Base-by-base conservation (phyloP, 805 yeast species). In the Pichia pseudocactophila region DNA sequence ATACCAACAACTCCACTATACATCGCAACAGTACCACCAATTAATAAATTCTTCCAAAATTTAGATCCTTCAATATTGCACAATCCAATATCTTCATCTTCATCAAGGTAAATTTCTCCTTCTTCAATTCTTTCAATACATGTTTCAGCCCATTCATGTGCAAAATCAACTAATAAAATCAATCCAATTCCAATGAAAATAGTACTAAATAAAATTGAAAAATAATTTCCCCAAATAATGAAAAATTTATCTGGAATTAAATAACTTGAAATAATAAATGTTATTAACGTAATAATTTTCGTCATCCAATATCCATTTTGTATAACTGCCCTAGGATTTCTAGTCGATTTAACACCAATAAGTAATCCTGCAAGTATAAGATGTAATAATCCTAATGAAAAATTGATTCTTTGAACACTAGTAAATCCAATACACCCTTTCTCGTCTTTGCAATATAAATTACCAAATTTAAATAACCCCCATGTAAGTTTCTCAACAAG, bases 111-210 rank as follows among this genome's bases (percentile, higher is more conserved):
- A 17, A 64, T 63, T 39, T 78, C 83, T 44, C 83, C 90, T 53
- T 80, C 78, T 58, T 92, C 97, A 34, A 92, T 86, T 53, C 87
- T 84, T 50, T 82, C 88, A 41, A 92, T 72, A 61, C 98, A 92
- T 7, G 83, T 84, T 55, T 92, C 99, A 0, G 97, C 97, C 96
- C 97, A 92, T 52, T 90, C 90, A 62, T 92, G 97, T 4, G 98
- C 97, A 70, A 87, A 92, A 62, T 92, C 98, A 27, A 92, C 97
- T 38, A 92, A 67, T 39, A 92, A 68, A 12, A 94, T 82, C 44
- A 92, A 71, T 1, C 98, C 98, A 47, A 92, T 85, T 13, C 92
- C 79, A 30, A 90, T 74, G 64, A 92, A 92, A 4, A 88, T 56
- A 3, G 90, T 82, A 35, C 96, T 86, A 53, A 87, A 80, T 5